Evolutionary conservation across 495 filamentous ascomycete genomes (phyloP).

Genomic region (Daldinia concentrica): DNA sequence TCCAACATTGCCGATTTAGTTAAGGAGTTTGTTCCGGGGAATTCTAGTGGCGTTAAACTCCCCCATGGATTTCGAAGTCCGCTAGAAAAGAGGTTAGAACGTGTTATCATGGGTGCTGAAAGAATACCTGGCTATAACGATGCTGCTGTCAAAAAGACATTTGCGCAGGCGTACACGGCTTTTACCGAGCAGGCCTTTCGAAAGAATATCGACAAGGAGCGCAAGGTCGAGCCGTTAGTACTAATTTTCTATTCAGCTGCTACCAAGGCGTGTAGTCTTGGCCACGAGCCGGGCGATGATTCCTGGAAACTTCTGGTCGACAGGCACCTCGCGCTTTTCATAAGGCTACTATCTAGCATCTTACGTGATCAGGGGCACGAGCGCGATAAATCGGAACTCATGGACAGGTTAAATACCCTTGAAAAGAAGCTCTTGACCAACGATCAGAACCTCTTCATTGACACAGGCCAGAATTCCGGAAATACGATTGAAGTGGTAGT

Average conservation of each 20-base stretch:
- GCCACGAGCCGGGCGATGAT: slow-evolving; percentile 83
- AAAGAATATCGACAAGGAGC: slow-evolving; percentile 90
- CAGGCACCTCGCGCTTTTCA: slow-evolving; percentile 92
- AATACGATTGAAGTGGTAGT: slow-evolving; percentile 78
- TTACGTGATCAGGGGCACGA: slow-evolving; percentile 78
- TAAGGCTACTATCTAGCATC: slow-evolving; percentile 82
- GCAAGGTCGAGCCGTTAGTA: slow-evolving; percentile 92
- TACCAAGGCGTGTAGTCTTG: slow-evolving; percentile 84
- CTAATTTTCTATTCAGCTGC: slow-evolving; percentile 79
- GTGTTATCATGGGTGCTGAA: slow-evolving; percentile 77
- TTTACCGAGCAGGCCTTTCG: slow-evolving; percentile 82
- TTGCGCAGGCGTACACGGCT: slow-evolving; percentile 79
- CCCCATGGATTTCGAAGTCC: slow-evolving; percentile 69
- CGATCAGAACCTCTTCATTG: slow-evolving; percentile 83
- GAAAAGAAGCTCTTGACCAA: slow-evolving; percentile 96
- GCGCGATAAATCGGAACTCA: slow-evolving; percentile 82
- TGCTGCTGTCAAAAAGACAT: slow-evolving; percentile 85
- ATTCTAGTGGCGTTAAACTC: slow-evolving; percentile 55
- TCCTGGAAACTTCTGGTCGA: slow-evolving; percentile 94
- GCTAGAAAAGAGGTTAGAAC: slow-evolving; percentile 78
- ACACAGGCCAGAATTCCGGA: slow-evolving; percentile 61
- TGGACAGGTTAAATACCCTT: slow-evolving; percentile 76
- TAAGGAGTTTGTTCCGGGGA: slow-evolving; percentile 60
- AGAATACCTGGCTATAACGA: slow-evolving; percentile 84
- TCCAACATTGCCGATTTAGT: slow-evolving; percentile 73